These are phyloP conservation scores for Tripidium arundinaceum DNA, from an alignment of 202 grass and related monocot genomes.

Conservation along the genomic window DNA sequence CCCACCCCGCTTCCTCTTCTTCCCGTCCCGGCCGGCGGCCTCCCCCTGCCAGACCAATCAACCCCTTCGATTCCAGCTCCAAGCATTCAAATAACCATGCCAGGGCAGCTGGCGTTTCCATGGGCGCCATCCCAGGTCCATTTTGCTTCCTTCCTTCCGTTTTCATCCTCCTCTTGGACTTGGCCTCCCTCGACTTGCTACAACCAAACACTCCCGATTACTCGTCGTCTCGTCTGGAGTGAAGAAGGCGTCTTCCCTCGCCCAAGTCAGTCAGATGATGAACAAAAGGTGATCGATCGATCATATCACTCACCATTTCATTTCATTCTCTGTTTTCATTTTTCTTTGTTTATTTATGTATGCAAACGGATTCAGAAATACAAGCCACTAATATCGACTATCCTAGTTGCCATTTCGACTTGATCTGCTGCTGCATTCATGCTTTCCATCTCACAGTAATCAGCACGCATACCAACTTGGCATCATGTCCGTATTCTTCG, in stretches of 20 bases:
- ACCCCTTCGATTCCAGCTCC: background rate
- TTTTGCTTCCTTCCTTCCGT: background rate
- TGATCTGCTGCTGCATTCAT: background rate
- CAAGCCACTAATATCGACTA: background rate
- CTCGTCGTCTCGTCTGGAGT: background rate
- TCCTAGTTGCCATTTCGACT: background rate
- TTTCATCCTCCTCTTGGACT: background rate
- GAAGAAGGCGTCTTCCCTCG: background rate
- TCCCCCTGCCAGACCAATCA: background rate
- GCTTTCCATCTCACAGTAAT: background rate
- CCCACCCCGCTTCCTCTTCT: background rate
- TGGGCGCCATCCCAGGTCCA: background rate
- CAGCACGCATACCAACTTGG: background rate
- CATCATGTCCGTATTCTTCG: background rate
- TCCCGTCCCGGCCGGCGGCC: background rate
- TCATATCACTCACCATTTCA: background rate
- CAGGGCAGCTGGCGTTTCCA: constrained; percentile 3
- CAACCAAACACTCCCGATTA: background rate
- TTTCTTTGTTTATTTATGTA: background rate
- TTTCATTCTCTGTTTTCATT: background rate
- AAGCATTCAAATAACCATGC: constrained; percentile 13
- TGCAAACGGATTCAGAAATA: background rate
- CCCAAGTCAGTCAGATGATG: background rate
- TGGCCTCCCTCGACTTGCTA: background rate
- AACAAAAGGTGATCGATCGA: background rate